Base-by-base conservation (phyloP, 2,329 filamentous ascomycete genomes). In the Polychaeton citri region DNA sequence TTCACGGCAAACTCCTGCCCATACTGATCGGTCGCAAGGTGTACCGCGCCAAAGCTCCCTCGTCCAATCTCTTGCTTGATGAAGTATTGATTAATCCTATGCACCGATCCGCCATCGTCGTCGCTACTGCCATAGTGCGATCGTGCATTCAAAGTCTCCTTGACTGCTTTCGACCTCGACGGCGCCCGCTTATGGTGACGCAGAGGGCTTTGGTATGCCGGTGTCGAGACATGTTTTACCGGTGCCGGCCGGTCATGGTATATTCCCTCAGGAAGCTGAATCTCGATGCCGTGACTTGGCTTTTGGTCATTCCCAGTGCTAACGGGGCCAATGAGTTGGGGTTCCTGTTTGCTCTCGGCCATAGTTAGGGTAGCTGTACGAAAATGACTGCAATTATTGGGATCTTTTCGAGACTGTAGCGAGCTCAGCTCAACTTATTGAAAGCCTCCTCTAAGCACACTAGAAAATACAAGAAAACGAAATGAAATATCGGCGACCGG, bases 61-160 rank as follows among this genome's bases (percentile, higher is more conserved):
- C 86, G 72, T n/a, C 90, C 90, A 50, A 98, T 95, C 66, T 96
- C 88, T 57, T 93, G 81, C 58, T 81, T 79, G 53, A 98, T 90
- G 39, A 81, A 70, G 58, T 96, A 98, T 62, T 96, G 88, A 58
- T 96, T 96, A 63, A 96, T 88, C 39, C 77, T 74, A 54, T 92
- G 84, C 53, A 92, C 77, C 2, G 81, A 77, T 34, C 69, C 72
- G 18, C 86, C 86, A 52, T 94, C 85, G 46, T 79, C 69, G 48
- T 88, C 80, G 56, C 86, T 87, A 51, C 79, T 90, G 42, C 74
- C 79, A 59, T 92, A 93, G 54, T 90, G 78, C 19, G 85, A 87
- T 40, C 76, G 77, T 37, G 88, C 88, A 66, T 95, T 80, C 51
- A 94, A 74, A 3, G 88, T 95, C 75, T 94, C 87, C 81, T 81